These are phyloP conservation scores for Nidula microcarpa DNA, from an alignment of 768 basidiomycete genomes.

Conservation along the genomic window DNA sequence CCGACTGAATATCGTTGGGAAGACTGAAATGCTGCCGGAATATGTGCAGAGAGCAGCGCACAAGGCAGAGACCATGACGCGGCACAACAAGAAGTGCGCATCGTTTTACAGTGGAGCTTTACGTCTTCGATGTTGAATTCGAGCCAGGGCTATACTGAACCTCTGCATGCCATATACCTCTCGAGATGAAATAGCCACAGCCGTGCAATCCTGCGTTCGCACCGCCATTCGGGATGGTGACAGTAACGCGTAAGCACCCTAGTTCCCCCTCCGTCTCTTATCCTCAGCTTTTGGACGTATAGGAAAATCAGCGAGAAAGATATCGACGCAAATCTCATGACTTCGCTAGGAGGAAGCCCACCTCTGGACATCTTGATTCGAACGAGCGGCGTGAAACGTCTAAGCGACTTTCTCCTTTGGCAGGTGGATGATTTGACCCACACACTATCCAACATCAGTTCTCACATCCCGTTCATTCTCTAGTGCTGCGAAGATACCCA, in stretches of 20 bases:
- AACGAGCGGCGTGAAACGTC: conserved; percentile 84
- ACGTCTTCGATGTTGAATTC: conserved; percentile 1
- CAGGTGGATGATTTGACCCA: conserved; percentile 57
- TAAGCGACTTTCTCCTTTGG: conserved; percentile 93
- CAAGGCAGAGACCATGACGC: conserved; percentile 76
- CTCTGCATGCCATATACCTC: conserved; percentile 92
- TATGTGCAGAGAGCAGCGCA: conserved; percentile 64
- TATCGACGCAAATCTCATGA: conserved; percentile 67
- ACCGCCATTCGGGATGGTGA: conserved; percentile 21
- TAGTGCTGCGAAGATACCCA: conserved; percentile 84
- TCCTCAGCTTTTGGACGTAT: background rate
- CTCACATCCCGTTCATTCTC: background rate
- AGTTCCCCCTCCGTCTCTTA: background rate
- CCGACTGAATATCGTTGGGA: conserved; percentile 79
- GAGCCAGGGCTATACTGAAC: conserved; percentile 77
- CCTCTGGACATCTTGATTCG: conserved; percentile 88
- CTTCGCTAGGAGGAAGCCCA: conserved; percentile 60
- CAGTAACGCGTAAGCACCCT: conserved; percentile 4
- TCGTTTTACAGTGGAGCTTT: background rate
- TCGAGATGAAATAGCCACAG: conserved; percentile 85
- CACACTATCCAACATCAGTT: too few relatives aligned
- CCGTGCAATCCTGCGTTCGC: conserved; percentile 54
- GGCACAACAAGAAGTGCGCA: conserved; percentile 63
- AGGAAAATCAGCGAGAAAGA: conserved; percentile 57
- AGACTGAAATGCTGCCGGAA: conserved; percentile 71